Base-by-base conservation (phyloP, 257 asterid genomes). In the Scutellaria barbata region DNA sequence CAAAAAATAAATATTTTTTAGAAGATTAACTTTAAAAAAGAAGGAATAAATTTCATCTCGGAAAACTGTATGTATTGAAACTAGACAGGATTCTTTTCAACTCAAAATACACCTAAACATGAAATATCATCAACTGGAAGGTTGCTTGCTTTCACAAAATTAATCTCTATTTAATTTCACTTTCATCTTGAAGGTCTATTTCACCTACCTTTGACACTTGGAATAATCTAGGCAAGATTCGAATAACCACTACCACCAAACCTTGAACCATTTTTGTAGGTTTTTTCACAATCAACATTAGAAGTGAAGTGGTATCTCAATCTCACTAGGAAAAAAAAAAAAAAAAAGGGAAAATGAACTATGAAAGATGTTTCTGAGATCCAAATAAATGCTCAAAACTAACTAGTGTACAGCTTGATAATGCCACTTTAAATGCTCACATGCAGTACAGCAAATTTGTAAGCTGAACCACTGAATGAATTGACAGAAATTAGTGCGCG, bases 391-490 rank as follows among this genome's bases (percentile, higher is more conserved):
- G 77, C 80, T 70, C 63, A 45, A 70, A 79, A 35, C 80, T 65
- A 79, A 75, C 83, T 43, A 20, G 66, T 30, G 35, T 22, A 63
- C 76, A 68, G 59, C 54, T 63, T 57, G 4, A 63, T 64, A 14
- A 63, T 60, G 69, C 70, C 48, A 57, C 80, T 73, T 51, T 81
- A 74, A 77, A 77, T 81, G 82, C 68, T 64, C 85, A 77, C 80
- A 66, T 74, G 80, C 50, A 54, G 52, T 75, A 66, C 69, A 53
- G 46, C 59, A 45, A 61, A 53, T 30, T 60, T 53, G 69, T 39
- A 8, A 66, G 61, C 35, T 50, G 61, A 11, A 14, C 17, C 58
- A 48, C 41, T 62, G 18, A 53, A 42, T 63, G 7, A 30, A 43
- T 74, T 53, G 68, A 47, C 60, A 46, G 54, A 67, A 51, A 62